Percentiles rank a stretch among this genome's conserved stretches.
Conservation (phyloP, 352 stramenopile genomes). For the Phytophthora quininea region DNA sequence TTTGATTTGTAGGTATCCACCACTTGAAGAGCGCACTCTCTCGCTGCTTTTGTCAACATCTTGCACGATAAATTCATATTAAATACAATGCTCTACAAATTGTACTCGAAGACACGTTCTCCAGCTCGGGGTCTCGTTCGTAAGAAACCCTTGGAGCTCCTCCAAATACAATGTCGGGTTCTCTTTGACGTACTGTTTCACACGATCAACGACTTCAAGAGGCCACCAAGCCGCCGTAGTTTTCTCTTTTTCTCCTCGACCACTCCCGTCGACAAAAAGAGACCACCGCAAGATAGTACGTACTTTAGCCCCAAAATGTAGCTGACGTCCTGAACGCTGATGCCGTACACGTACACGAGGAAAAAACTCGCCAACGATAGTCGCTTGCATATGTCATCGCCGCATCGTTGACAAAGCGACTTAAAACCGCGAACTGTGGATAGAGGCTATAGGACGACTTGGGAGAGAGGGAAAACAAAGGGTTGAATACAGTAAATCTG, state of each 20-base stretch:
- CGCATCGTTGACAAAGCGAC: too few relatives aligned
- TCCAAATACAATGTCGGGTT: not conserved
- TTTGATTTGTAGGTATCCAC: not conserved
- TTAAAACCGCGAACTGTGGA: too few relatives aligned
- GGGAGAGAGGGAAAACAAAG: too few relatives aligned
- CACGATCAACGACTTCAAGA: not conserved
- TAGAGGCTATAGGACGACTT: too few relatives aligned
- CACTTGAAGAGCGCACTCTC: not conserved
- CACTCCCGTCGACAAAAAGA: not conserved
- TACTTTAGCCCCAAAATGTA: not conserved
- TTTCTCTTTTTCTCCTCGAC: not conserved
- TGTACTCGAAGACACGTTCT: not conserved
- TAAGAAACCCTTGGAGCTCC: not conserved
- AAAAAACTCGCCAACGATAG: constrained; percentile 3
- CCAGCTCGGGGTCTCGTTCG: not conserved
- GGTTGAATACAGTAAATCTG: too few relatives aligned
- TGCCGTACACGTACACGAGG: constrained; percentile 8
- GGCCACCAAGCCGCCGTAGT: not conserved
- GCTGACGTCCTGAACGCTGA: constrained; percentile 6
- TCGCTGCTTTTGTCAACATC: not conserved
- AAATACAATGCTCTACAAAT: not conserved
- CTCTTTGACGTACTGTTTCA: not conserved
- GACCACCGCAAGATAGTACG: not conserved
- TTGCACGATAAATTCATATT: constrained; percentile 1
- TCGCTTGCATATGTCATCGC: constrained; percentile 3